Evolutionary conservation across 129 eudicot genomes (phyloP).

Genomic region (Centella asiatica): DNA sequence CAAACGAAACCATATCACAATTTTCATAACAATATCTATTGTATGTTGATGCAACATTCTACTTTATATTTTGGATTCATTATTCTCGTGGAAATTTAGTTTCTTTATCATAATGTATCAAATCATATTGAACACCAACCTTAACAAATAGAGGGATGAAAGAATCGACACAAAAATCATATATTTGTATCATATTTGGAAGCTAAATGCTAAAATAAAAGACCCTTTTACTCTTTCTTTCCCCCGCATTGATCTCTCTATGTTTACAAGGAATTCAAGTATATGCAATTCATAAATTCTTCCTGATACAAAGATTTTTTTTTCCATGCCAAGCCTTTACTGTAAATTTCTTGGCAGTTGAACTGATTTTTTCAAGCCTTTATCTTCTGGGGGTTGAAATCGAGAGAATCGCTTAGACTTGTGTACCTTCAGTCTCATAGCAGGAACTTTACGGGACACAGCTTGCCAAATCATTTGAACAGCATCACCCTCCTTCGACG

Average conservation of each 20-base stretch:
- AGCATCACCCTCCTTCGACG: conserved; percentile 63
- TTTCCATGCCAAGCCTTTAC: conserved; percentile 2
- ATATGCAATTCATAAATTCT: not conserved
- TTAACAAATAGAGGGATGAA: not conserved
- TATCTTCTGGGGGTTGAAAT: conserved; percentile 12
- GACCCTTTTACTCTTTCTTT: too few species aligned
- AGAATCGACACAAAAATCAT: not conserved
- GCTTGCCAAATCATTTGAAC: conserved; percentile 92
- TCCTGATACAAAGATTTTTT: not conserved
- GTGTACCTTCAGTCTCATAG: conserved; percentile 43
- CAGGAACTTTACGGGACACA: conserved; percentile 63
- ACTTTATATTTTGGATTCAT: too few species aligned
- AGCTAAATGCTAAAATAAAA: not conserved
- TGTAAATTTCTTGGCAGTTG: conserved; percentile 51
- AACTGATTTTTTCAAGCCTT: conserved; percentile 14
- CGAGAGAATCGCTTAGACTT: conserved; percentile 35
- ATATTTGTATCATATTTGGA: not conserved
- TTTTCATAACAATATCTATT: too few species aligned
- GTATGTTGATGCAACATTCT: too few species aligned
- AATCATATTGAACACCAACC: too few species aligned
- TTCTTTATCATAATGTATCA: too few species aligned
- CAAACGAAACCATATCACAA: too few species aligned
- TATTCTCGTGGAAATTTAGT: too few species aligned
- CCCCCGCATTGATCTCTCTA: too few species aligned
- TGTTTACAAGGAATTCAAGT: conserved; percentile 7